phyloP scores from a whole-genome alignment of 2,329 filamentous ascomycete species.

The Nemania abortiva region DNA sequence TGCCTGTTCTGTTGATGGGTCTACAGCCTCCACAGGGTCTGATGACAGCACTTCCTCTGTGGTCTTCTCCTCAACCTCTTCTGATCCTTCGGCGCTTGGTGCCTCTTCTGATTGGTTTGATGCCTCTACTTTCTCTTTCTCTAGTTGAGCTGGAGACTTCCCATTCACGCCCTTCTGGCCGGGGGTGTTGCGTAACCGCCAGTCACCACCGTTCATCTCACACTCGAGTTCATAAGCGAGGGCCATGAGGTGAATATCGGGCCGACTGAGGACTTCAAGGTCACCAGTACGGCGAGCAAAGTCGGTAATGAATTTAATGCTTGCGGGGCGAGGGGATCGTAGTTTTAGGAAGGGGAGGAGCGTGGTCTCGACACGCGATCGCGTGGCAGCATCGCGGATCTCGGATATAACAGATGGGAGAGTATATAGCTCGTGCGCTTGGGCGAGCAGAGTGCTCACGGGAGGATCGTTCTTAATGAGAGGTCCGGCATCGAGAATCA shows the following conservation, averaged over 20 bases:
- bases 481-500: conserved; percentile 91
- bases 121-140: conserved; percentile 48
- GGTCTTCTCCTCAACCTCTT: conserved; percentile 30
- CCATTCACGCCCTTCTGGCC: conserved; percentile 84
- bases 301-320: conserved; percentile 81
- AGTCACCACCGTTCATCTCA: conserved; percentile 89
- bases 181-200: conserved; percentile 82
- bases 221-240: conserved; percentile 95
- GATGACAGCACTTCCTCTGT: conserved; percentile 14
- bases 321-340: conserved; percentile 78
- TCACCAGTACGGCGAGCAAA: conserved; percentile 94
- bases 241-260: conserved; percentile 90
- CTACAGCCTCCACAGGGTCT: background rate
- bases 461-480: conserved; percentile 93
- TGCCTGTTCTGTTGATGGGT: conserved; percentile 23
- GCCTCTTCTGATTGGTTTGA: conserved; percentile 19
- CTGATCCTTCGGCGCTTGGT: conserved; percentile 15
- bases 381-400: conserved; percentile 86
- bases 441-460: conserved; percentile 82
- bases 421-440: conserved; percentile 82
- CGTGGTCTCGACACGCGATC: conserved; percentile 83
- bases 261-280: conserved; percentile 84
- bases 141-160: conserved; percentile 67
- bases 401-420: conserved; percentile 88
- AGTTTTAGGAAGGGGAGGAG: conserved; percentile 87